Percentiles rank a stretch among this genome's conserved stretches.
Evolutionary conservation across 495 filamentous ascomycete genomes (phyloP).

Genomic region (Xylaria nigripes): DNA sequence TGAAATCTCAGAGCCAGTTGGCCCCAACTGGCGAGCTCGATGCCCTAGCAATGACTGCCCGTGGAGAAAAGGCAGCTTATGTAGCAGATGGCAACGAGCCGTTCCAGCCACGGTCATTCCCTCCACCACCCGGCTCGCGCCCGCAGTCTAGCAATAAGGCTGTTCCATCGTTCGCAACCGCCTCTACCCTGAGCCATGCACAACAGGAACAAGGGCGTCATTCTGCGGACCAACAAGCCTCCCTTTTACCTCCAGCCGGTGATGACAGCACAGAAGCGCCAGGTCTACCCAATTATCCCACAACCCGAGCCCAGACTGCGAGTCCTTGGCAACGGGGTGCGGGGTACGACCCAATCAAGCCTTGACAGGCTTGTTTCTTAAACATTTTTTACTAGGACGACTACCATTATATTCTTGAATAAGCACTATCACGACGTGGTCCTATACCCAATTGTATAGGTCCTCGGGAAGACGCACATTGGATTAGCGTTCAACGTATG

Average conservation of each 20-base stretch:
- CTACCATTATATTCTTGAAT: background rate
- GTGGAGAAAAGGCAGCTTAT: conserved; percentile 71
- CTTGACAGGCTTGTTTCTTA: background rate
- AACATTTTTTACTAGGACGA: background rate
- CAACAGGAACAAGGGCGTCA: background rate
- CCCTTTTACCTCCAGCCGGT: conserved; percentile 13
- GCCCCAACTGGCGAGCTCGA: conserved; percentile 72
- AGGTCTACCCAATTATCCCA: background rate
- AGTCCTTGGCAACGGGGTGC: conserved; percentile 50
- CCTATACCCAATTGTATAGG: background rate
- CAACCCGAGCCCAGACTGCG: conserved; percentile 3
- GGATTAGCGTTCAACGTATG: background rate
- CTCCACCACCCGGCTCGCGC: conserved; percentile 18
- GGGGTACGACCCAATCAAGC: conserved; percentile 37
- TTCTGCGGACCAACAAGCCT: conserved; percentile 3
- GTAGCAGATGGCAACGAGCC: conserved; percentile 59
- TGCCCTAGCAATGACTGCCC: conserved; percentile 82
- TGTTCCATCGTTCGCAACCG: conserved; percentile 27
- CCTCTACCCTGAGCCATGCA: background rate
- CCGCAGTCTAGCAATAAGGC: conserved; percentile 16
- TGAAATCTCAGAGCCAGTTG: conserved; percentile 89
- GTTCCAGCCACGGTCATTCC: conserved; percentile 41
- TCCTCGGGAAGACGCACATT: background rate
- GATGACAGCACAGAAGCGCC: conserved; percentile 25
- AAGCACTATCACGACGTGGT: background rate